Conservation (phyloP, 163 green algal genomes). For the Chloromonas sp. region DNA sequence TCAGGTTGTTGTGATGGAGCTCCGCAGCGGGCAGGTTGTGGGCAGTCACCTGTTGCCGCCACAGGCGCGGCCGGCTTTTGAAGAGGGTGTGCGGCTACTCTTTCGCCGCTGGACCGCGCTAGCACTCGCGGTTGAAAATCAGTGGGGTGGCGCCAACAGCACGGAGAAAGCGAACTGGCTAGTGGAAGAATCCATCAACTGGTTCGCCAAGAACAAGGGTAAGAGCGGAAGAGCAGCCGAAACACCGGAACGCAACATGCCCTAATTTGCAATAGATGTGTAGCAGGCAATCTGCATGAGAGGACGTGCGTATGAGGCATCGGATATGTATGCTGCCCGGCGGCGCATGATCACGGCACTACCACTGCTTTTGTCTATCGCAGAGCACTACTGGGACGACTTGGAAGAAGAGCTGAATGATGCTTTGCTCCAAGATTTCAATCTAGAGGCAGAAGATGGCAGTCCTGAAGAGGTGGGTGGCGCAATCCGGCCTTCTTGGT, state of each 20-base stretch:
- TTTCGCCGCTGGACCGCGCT: slow-evolving; percentile 85
- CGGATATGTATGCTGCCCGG: no score
- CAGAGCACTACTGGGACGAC: slow-evolving; percentile 80
- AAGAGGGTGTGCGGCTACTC: slow-evolving; percentile 67
- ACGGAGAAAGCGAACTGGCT: slow-evolving; percentile 69
- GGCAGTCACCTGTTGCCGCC: slow-evolving; percentile 17
- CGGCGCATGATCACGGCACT: not conserved
- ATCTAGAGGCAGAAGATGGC: slow-evolving; percentile 77
- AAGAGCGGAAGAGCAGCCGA: not conserved
- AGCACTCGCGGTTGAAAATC: slow-evolving; percentile 76
- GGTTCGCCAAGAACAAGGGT: slow-evolving; percentile 81
- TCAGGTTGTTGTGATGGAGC: not conserved
- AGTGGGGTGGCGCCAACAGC: slow-evolving; percentile 77
- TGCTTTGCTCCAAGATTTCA: slow-evolving; percentile 74
- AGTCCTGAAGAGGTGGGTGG: slow-evolving; percentile 54
- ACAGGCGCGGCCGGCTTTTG: slow-evolving; percentile 48
- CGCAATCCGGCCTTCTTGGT: no score
- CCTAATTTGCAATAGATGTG: no score
- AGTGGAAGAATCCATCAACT: slow-evolving; percentile 67
- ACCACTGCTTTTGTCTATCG: not conserved
- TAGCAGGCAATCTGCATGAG: no score
- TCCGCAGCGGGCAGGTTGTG: not conserved
- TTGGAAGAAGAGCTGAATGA: slow-evolving; percentile 78
- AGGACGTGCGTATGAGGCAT: no score
- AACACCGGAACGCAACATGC: no score